Base-by-base conservation (phyloP, 768 basidiomycete genomes). In the Auricularia cornea region DNA sequence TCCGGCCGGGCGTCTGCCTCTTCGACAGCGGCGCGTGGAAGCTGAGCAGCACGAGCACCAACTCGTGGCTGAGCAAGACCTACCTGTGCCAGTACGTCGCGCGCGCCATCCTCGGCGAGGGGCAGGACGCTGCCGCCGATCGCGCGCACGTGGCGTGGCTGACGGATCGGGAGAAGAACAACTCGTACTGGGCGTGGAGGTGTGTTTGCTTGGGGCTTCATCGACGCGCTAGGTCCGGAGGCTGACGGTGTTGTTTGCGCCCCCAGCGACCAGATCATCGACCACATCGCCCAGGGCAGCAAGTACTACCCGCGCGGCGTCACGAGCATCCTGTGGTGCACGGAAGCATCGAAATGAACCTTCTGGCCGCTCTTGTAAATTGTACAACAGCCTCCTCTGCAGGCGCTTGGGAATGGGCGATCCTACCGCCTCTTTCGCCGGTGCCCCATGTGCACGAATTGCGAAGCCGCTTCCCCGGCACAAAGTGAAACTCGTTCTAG, bases 11-110 rank as follows among this genome's bases (percentile, higher is more conserved):
- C 54, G 54, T 57, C 10, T 57, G 54, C 28, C 20, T 57, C 26
- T 57, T 57, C 54, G 54, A 57, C 28, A 57, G 54, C 54, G 54
- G 54, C 54, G 54, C 54, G 54, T 57, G 54, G 54, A 57, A 57
- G 28, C 54, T 57, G 28, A 28, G 26, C 26, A 57, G 54, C 54
- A 57, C 54, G 30, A 57, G 54, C 54, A 57, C 54, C 28, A 57
- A 57, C 54, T 57, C 54, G 54, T 57, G 54, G 54, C 54, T 57
- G 2, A 57, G 54, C 54, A 57, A 57, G 54, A 57, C 54, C 10
- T 57, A 57, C 28, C 30, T 57, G 28, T 57, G 54, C 54, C 54
- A 57, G 28, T 57, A 57, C 54, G 54, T 57, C 28, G 54, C 54
- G 26, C 54, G 54, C 28, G 54, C 54, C 8, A 57, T 57, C 54